These are phyloP conservation scores for Podosphaera leucotricha DNA, from an alignment of 2,329 filamentous ascomycete genomes.

Conservation along the genomic window DNA sequence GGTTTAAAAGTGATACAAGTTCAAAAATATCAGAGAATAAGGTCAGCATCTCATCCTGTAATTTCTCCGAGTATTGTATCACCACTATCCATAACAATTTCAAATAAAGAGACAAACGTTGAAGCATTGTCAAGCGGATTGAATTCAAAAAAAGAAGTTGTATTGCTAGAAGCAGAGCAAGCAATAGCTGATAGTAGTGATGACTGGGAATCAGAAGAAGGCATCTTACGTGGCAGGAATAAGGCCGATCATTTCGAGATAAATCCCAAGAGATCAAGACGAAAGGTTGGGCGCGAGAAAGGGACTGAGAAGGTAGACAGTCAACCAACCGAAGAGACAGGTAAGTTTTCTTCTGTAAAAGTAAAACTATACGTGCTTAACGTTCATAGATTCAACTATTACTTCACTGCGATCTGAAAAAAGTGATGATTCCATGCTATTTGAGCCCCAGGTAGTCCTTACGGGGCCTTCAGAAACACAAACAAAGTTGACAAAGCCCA, in stretches of 20 bases:
- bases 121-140: background rate
- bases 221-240: conserved; percentile 35
- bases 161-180: conserved; percentile 10
- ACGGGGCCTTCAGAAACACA: conserved; percentile 31
- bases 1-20: conserved; percentile 42
- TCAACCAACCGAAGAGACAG: conserved; percentile 41
- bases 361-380: background rate
- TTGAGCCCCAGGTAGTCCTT: conserved; percentile 40
- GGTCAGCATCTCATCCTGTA: conserved; percentile 48
- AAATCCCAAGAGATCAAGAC: conserved; percentile 16
- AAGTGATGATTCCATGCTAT: conserved; percentile 13
- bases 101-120: conserved; percentile 9
- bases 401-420: conserved; percentile 2
- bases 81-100: conserved; percentile 13
- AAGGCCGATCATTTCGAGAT: conserved; percentile 16
- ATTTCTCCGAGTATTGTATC: conserved; percentile 39
- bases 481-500: conserved; percentile 25
- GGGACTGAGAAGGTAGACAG: background rate
- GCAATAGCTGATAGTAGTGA: conserved; percentile 14
- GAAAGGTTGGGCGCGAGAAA: background rate
- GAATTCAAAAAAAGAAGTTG: conserved; percentile 14
- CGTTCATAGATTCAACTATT: background rate
- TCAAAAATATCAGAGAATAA: conserved; percentile 41
- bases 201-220: conserved; percentile 26
- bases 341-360: conserved; percentile 25